Conservation (phyloP, 139 green algal genomes). For the Ettlia oleoabundans region DNA sequence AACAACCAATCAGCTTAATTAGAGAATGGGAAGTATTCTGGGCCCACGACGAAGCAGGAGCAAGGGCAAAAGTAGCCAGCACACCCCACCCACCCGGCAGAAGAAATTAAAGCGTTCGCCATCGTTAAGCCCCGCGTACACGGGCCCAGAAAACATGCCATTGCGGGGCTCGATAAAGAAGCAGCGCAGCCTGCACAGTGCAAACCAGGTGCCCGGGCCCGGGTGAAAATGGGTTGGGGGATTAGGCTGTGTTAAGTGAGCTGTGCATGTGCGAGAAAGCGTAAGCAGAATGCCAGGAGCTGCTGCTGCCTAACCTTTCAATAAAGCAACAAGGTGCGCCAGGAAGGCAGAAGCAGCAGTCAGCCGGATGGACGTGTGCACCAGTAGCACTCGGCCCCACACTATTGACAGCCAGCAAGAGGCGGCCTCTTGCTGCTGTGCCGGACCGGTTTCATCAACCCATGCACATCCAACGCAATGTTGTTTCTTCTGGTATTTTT, state of each 20-base stretch:
- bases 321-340: too few species aligned
- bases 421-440: neutral
- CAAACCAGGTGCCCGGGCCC: slow-evolving; percentile 42
- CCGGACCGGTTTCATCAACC: neutral
- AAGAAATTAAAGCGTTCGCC: slow-evolving; percentile 89
- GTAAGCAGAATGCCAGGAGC: too few species aligned
- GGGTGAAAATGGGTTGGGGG: too few species aligned
- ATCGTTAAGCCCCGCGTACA: slow-evolving; percentile 81
- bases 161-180: slow-evolving; percentile 88
- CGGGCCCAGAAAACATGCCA: slow-evolving; percentile 85
- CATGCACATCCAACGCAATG: neutral
- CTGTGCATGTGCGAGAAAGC: neutral
- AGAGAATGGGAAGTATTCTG: too few species aligned
- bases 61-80: neutral
- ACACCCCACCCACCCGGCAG: slow-evolving; percentile 51
- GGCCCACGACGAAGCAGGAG: too few species aligned
- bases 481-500: too few species aligned
- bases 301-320: too few species aligned
- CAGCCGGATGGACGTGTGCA: too few species aligned
- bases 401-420: too few species aligned
- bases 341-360: too few species aligned
- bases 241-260: neutral
- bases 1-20: too few species aligned
- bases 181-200: slow-evolving; percentile 50
- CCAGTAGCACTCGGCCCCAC: too few species aligned